Conservation (phyloP, 2,329 filamentous ascomycete species). For the Volutella citrinella region DNA sequence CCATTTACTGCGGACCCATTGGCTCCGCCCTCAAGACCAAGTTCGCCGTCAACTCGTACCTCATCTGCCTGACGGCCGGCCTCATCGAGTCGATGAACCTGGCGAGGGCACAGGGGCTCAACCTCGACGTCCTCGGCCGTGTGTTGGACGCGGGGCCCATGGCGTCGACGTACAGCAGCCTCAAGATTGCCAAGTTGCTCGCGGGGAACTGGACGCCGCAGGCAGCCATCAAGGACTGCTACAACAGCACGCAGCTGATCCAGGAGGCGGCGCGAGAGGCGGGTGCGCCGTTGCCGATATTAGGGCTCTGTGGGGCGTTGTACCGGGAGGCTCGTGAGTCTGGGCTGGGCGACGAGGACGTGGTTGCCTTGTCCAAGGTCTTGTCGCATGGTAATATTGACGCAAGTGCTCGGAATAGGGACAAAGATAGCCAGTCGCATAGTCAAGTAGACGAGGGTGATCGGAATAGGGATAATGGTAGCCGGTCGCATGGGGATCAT, state of each 20-base stretch:
- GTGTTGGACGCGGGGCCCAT: conserved; percentile 29
- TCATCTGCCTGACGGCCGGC: conserved; percentile 28
- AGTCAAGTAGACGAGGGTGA: too few species aligned
- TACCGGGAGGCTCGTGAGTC: too few species aligned
- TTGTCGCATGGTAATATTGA: too few species aligned
- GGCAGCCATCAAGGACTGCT: conserved; percentile 28
- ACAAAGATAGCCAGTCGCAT: too few species aligned
- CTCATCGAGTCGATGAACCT: conserved; percentile 32
- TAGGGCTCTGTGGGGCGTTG: too few species aligned
- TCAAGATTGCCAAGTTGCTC: conserved; percentile 29
- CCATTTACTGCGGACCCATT: conserved; percentile 32
- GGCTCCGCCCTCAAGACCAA: conserved; percentile 30
- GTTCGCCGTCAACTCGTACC: conserved; percentile 29
- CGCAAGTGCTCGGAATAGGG: too few species aligned
- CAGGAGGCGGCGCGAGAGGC: too few species aligned
- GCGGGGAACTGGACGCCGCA: conserved; percentile 28
- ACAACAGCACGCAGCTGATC: conserved; percentile 28
- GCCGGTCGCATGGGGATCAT: too few species aligned
- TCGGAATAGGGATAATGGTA: too few species aligned
- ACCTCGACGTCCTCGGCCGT: conserved; percentile 25
- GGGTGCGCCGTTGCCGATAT: too few species aligned
- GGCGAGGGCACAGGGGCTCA: conserved; percentile 28
- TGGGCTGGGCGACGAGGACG: too few species aligned
- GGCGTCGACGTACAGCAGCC: conserved; percentile 28
- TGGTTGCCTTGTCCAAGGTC: too few species aligned